A percentile compares a stretch with the other conserved stretches of the same genome.
These are phyloP conservation scores for Pistacia atlantica DNA, from an alignment of 345 rosid species.

Conservation along the genomic window DNA sequence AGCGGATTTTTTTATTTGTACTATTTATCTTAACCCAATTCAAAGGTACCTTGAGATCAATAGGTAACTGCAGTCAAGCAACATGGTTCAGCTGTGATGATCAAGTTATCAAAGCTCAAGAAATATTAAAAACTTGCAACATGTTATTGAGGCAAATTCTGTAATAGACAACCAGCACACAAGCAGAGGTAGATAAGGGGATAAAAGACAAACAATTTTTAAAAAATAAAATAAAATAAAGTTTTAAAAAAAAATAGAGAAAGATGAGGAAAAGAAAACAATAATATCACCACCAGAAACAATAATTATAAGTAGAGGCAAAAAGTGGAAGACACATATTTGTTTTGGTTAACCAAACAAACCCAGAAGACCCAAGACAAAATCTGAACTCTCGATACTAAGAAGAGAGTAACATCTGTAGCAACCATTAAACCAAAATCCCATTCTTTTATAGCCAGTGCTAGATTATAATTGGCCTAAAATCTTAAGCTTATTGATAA, in stretches of 20 bases:
- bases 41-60: slow-evolving; percentile 65
- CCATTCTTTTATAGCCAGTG: not conserved
- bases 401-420: not conserved
- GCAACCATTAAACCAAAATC: not conserved
- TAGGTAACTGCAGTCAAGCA: slow-evolving; percentile 60
- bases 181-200: not conserved
- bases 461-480: too few species aligned
- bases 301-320: not conserved
- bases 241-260: too few species aligned
- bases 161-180: not conserved
- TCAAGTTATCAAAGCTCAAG: not conserved
- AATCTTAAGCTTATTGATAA: too few species aligned
- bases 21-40: slow-evolving; percentile 87
- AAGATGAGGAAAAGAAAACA: not conserved
- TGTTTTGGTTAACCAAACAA: not conserved
- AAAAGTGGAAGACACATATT: not conserved
- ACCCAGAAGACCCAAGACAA: not conserved
- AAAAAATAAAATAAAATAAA: too few species aligned
- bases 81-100: slow-evolving; percentile 16
- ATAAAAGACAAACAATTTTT: not conserved
- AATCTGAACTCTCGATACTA: not conserved
- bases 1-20: slow-evolving; percentile 84
- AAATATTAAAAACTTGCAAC: not conserved
- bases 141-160: not conserved
- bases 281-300: not conserved